These are phyloP conservation scores for Reutealis trisperma DNA, from an alignment of 345 rosid genomes.

Conservation along the genomic window DNA sequence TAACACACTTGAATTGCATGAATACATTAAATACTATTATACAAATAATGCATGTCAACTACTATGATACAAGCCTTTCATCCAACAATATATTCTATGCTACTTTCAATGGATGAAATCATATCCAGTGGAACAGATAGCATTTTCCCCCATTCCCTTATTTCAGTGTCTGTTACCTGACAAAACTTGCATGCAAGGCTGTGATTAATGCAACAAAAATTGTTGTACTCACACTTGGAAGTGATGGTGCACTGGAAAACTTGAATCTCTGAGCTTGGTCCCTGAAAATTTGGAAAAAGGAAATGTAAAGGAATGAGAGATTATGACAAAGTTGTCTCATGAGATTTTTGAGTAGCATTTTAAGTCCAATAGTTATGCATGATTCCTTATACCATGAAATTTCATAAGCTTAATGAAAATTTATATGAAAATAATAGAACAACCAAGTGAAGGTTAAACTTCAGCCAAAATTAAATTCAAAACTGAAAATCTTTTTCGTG, in stretches of 20 bases:
- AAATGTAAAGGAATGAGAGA: background rate
- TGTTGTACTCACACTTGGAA: conserved; percentile 26
- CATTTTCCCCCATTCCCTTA: conserved; percentile 5
- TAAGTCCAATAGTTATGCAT: background rate
- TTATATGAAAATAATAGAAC: no score
- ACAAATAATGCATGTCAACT: background rate
- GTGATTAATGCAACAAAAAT: conserved; percentile 32
- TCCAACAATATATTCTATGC: background rate
- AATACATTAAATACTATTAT: background rate
- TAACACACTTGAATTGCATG: background rate
- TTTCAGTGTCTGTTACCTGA: conserved; percentile 20
- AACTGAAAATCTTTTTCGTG: background rate
- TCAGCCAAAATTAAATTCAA: background rate
- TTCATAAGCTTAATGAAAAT: background rate
- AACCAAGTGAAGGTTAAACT: background rate
- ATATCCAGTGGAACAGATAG: conserved; percentile 5
- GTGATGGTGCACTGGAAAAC: conserved; percentile 53
- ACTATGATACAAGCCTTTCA: conserved; percentile 15
- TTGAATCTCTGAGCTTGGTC: conserved; percentile 69
- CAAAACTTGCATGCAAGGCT: conserved; percentile 34
- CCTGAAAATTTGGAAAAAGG: conserved; percentile 42
- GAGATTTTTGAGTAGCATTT: background rate
- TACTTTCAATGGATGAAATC: background rate
- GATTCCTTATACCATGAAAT: background rate
- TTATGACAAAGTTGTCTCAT: background rate